Evolutionary conservation across 345 rosid species (phyloP).

Genomic region (Brassica juncea): DNA sequence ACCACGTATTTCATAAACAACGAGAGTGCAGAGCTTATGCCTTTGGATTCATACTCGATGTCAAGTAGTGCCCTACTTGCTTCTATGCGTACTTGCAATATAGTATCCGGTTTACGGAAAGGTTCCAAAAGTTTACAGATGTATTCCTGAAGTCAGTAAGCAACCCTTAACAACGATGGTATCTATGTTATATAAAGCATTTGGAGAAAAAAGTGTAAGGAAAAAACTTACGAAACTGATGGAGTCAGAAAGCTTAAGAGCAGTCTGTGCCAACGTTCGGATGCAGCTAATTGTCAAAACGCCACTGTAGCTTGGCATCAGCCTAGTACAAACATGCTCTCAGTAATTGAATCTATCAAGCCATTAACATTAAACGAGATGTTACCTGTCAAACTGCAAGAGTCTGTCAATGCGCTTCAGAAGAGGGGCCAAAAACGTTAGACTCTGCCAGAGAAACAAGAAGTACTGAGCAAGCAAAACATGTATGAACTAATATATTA

Average conservation of each 20-base stretch:
- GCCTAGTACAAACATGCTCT: conserved; percentile 48
- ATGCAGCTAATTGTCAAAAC: conserved; percentile 92
- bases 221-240: conserved; percentile 67
- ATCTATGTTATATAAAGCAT: conserved; percentile 7
- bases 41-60: conserved; percentile 81
- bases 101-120: conserved; percentile 55
- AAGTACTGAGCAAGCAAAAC: conserved; percentile 25
- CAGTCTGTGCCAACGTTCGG: conserved; percentile 78
- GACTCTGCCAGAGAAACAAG: conserved; percentile 59
- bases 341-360: conserved; percentile 11
- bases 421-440: conserved; percentile 75
- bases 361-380: conserved; percentile 24
- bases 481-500: conserved; percentile 9
- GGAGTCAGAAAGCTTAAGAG: conserved; percentile 76
- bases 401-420: conserved; percentile 95
- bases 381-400: conserved; percentile 91
- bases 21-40: conserved; percentile 71
- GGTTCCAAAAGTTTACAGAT: conserved; percentile 75
- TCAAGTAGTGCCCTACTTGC: conserved; percentile 91
- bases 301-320: conserved; percentile 97
- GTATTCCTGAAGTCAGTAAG: conserved; percentile 63
- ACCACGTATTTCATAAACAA: conserved; percentile 68
- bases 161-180: conserved; percentile 11
- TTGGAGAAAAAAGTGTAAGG: background rate
- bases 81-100: conserved; percentile 81